These are phyloP conservation scores for Exophiala xenobiotica DNA, from an alignment of 2,329 filamentous ascomycete species.

Conservation along the genomic window DNA sequence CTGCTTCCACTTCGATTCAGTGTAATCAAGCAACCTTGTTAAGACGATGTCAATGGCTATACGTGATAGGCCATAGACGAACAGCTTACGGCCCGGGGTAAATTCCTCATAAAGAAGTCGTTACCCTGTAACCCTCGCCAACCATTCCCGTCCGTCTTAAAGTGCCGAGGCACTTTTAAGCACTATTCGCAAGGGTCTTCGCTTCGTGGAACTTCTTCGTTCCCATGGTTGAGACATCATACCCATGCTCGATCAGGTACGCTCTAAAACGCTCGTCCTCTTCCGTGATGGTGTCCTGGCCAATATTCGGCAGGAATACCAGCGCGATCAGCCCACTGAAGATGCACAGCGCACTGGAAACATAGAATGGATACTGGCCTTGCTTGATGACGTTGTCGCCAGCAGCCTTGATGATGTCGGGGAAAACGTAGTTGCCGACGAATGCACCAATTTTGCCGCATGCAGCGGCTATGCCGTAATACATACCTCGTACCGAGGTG, in stretches of 20 bases:
- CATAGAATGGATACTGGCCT: constrained; percentile 87
- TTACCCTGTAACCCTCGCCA: too few relatives aligned
- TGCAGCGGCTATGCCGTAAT: constrained; percentile 56
- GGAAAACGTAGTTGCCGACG: constrained; percentile 77
- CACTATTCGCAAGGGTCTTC: constrained; percentile 1
- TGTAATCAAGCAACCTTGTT: too few relatives aligned
- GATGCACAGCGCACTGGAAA: constrained; percentile 75
- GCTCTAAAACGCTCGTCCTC: constrained; percentile 75
- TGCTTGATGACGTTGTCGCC: constrained; percentile 56
- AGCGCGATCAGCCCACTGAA: constrained; percentile 67
- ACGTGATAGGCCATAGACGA: too few relatives aligned
- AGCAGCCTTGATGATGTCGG: constrained; percentile 62
- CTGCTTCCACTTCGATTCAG: too few relatives aligned
- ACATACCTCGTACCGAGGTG: constrained; percentile 79
- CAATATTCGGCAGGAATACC: constrained; percentile 71
- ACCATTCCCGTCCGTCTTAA: too few relatives aligned
- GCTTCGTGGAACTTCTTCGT: constrained; percentile 28
- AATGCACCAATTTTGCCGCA: constrained; percentile 63
- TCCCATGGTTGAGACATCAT: constrained; percentile 65
- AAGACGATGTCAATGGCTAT: too few relatives aligned
- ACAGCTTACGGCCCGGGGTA: too few relatives aligned
- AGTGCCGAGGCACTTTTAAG: not conserved
- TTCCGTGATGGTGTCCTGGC: constrained; percentile 71
- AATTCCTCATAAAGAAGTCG: too few relatives aligned
- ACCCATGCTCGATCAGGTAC: constrained; percentile 72